Percentiles rank a stretch among this genome's conserved stretches.
phyloP scores from a whole-genome alignment of 2,329 filamentous ascomycete genomes.

The Graphium sp. region DNA sequence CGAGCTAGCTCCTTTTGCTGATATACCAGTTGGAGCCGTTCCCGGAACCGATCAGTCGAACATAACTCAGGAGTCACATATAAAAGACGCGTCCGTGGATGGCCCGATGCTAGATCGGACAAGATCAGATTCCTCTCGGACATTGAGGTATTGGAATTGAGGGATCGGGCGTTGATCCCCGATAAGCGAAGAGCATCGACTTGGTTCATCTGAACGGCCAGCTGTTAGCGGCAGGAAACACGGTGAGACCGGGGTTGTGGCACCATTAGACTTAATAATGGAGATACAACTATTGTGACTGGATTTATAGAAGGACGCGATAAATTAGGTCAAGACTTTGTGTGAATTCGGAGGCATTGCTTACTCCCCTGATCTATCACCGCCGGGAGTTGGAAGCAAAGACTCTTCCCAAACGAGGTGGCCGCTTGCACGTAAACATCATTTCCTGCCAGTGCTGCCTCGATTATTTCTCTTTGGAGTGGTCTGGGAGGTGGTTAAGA shows the following conservation, averaged over 20 bases:
- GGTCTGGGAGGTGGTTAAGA: conserved; percentile 35
- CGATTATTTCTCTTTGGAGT: conserved; percentile 74
- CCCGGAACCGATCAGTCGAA: conserved; percentile 59
- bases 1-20: conserved; percentile 71
- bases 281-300: conserved; percentile 86
- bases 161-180: conserved; percentile 64
- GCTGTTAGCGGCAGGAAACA: neutral
- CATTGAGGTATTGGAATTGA: conserved; percentile 66
- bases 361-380: conserved; percentile 72
- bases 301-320: conserved; percentile 5
- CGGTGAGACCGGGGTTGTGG: conserved; percentile 6
- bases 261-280: conserved; percentile 78
- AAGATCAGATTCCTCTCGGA: conserved; percentile 53
- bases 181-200: conserved; percentile 61
- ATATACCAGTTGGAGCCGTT: conserved; percentile 55
- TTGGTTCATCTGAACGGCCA: conserved; percentile 60
- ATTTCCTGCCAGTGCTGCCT: conserved; percentile 60
- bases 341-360: neutral
- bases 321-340: neutral
- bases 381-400: conserved; percentile 85
- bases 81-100: conserved; percentile 66
- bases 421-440: conserved; percentile 92
- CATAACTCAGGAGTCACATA: conserved; percentile 93
- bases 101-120: conserved; percentile 70
- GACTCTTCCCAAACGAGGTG: conserved; percentile 79